Evolutionary conservation across 495 filamentous ascomycete genomes (phyloP), one percentile per base, ranked within the genome.

Genomic region (Jackrogersella multiformis): DNA sequence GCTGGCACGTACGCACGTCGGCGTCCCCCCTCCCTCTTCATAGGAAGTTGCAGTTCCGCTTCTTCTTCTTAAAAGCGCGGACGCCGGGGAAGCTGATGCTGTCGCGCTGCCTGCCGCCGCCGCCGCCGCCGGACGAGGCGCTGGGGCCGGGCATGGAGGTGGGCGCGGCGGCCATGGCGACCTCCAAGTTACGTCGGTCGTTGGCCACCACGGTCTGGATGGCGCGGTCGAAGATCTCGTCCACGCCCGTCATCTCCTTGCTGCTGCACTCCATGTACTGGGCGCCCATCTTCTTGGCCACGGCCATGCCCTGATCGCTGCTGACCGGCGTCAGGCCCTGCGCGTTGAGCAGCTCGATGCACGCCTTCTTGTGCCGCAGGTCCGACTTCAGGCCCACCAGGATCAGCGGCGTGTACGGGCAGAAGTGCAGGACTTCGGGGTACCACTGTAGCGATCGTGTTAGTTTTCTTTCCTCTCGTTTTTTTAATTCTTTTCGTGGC

Each of bases 361-460:
- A 97, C 35, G 90, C 92, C 74, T 91, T 88, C 81, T 98, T 97
- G 77, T 87, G 84, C 73, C 95, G 94, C 54, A 99, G 89, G 76
- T 99, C 95, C 44, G 94, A 97, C 76, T 99, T 99, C 56, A 99
- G 86, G 48, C 96, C 95, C 61, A 97, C 90, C 21, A 99, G 91
- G 77, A 99, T 90, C 49, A 99, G 87, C 2, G 95, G 95, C 1
- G 95, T 98, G 66, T 93, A 95, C 8, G 95, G 96, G 80, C 95
- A 98, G 83, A 99, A 99, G 76, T 99, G 95, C 51, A 98, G 87
- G 67, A 99, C 95, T 84, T 99, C 95, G 62, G 95, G 95, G 72
- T 97, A 99, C 95, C 95, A 99, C 95, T 99, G 64, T 15, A 18
- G 28, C 48, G n/a, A n/a, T 10, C 35, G 23, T 38, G 61, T 73